These are phyloP conservation scores for Trichoderma gamsii DNA, from an alignment of 495 filamentous ascomycete genomes.

Conservation along the genomic window DNA sequence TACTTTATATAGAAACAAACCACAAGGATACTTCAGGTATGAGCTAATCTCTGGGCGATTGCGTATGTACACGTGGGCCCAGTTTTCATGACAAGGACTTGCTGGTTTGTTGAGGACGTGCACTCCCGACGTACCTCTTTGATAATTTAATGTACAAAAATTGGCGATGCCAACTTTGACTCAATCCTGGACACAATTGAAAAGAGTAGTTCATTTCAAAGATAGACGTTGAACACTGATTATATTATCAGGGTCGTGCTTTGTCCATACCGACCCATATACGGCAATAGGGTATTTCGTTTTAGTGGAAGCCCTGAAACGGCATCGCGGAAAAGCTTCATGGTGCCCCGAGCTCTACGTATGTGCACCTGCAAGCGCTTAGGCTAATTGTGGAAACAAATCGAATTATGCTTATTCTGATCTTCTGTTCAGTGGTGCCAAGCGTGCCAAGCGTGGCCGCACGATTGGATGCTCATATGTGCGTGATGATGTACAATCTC, in stretches of 20 bases:
- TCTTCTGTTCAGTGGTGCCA: no score
- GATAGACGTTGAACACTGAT: no score
- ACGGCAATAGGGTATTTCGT: background rate
- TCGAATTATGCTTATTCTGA: background rate
- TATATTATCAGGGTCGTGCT: no score
- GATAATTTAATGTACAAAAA: background rate
- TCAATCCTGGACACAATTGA: no score
- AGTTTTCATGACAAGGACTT: background rate
- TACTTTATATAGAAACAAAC: background rate
- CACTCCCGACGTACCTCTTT: background rate
- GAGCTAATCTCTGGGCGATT: background rate
- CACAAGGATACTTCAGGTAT: background rate
- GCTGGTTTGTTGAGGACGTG: background rate
- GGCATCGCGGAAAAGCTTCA: background rate
- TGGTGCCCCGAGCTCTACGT: background rate
- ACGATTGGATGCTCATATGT: background rate
- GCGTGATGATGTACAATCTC: background rate
- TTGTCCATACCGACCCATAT: no score
- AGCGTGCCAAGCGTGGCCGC: background rate
- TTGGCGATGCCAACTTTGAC: no score
- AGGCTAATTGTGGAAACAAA: background rate
- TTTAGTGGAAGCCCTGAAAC: background rate
- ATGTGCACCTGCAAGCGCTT: background rate
- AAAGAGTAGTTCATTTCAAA: no score
- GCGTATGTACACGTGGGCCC: background rate